Evolutionary conservation across 257 asterid species (phyloP).

Genomic region (Jasminum sambac): DNA sequence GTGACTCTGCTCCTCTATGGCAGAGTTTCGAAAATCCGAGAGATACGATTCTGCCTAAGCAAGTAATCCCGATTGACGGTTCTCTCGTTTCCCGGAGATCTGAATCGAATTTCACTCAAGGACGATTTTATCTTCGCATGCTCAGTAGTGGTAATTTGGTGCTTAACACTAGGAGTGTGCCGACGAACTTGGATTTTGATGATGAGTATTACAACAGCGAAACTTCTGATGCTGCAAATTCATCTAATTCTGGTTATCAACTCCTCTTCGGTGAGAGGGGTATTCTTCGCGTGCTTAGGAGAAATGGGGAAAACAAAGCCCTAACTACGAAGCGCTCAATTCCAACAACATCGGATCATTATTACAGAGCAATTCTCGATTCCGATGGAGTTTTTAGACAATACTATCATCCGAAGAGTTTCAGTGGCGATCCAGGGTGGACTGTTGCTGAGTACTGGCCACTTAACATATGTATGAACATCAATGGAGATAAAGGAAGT

Average conservation of each 20-base stretch:
- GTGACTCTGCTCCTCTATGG: no score
- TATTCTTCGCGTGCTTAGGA: constrained; percentile 23
- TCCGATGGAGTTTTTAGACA: constrained; percentile 53
- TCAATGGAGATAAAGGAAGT: constrained; percentile 29
- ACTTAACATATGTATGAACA: constrained; percentile 29
- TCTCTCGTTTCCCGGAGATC: not conserved
- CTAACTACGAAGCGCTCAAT: constrained; percentile 5
- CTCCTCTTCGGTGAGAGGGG: constrained; percentile 38
- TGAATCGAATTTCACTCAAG: not conserved
- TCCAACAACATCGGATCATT: constrained; percentile 29
- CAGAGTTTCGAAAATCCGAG: constrained; percentile 33
- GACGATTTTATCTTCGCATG: not conserved
- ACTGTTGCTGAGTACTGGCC: constrained; percentile 28
- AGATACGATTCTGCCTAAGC: constrained; percentile 42
- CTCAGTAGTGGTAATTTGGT: not conserved
- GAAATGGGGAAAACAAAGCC: constrained; percentile 16
- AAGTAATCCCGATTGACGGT: not conserved
- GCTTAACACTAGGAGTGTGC: not conserved
- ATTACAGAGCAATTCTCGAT: constrained; percentile 41
- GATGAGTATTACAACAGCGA: not conserved
- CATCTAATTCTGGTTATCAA: constrained; percentile 35
- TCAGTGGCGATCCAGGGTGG: constrained; percentile 34
- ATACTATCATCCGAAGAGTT: constrained; percentile 43
- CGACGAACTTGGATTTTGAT: not conserved
- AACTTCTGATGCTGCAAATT: constrained; percentile 2